Evolutionary conservation across 169 alveolate species (phyloP).

Genomic region (Plasmodium ovale): DNA sequence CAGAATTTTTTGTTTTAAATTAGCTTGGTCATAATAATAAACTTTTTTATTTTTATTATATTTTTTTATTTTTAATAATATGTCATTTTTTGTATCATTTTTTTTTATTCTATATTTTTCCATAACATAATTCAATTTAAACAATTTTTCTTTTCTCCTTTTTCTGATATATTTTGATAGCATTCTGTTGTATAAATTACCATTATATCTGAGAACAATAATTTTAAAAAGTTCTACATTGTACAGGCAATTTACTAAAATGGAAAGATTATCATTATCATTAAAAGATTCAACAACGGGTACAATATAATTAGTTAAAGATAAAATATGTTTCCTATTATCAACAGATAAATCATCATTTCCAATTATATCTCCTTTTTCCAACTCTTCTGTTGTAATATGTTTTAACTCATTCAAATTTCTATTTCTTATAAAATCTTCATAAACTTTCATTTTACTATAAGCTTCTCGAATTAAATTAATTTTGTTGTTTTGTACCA

Average conservation of each 20-base stretch:
- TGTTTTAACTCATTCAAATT: conserved; percentile 15
- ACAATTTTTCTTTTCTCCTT: conserved; percentile 32
- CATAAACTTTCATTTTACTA: conserved; percentile 10
- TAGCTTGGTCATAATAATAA: not conserved
- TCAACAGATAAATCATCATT: conserved; percentile 25
- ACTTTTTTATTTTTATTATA: conserved; percentile 23
- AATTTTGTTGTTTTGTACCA: not conserved
- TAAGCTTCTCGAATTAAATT: too few species aligned
- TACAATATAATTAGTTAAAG: conserved; percentile 66
- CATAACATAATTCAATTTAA: conserved; percentile 63
- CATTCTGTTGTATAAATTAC: conserved; percentile 40
- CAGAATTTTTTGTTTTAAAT: conserved; percentile 5
- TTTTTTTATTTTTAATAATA: conserved; percentile 30
- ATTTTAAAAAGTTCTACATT: conserved; percentile 61
- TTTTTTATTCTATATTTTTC: conserved; percentile 16
- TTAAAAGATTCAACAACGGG: conserved; percentile 65
- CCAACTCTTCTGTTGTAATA: conserved; percentile 10
- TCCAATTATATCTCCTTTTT: not conserved
- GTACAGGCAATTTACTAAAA: conserved; percentile 51
- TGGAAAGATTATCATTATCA: conserved; percentile 64
- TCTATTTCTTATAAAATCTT: conserved; percentile 5
- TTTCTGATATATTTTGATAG: conserved; percentile 36
- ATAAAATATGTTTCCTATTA: conserved; percentile 32
- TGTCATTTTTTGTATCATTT: conserved; percentile 26
- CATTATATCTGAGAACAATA: conserved; percentile 49